A percentile compares a stretch with the other conserved stretches of the same genome.
These are phyloP conservation scores for Cyamopsis tetragonoloba DNA, from an alignment of 306 rosid species.

Conservation along the genomic window DNA sequence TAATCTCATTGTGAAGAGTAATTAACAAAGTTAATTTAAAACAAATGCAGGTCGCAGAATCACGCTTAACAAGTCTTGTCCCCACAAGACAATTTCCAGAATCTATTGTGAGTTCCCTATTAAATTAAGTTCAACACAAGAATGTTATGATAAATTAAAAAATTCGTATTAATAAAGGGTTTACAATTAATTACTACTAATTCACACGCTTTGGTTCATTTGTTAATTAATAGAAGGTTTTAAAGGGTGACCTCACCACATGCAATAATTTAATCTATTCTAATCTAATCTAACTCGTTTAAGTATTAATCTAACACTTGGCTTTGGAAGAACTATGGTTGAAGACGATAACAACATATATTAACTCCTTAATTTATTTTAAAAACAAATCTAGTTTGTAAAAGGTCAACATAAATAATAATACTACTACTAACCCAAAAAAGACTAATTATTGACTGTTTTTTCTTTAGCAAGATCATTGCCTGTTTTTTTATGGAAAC, in stretches of 20 bases:
- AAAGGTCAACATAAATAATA: background rate
- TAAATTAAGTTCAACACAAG: background rate
- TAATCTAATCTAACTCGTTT: no score
- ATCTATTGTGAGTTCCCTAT: background rate
- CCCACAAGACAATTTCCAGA: background rate
- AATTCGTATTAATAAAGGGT: background rate
- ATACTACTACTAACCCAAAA: background rate
- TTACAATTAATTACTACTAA: background rate
- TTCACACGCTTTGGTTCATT: background rate
- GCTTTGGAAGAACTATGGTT: background rate
- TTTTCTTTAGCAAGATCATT: background rate
- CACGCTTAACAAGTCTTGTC: background rate
- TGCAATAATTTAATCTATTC: background rate
- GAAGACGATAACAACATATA: background rate
- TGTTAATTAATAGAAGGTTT: background rate
- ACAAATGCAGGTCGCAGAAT: background rate
- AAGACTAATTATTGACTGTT: constrained; percentile 11
- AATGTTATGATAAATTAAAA: no score
- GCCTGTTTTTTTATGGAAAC: background rate
- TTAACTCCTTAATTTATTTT: background rate
- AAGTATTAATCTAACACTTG: background rate
- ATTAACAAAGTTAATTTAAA: no score
- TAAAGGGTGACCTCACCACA: background rate
- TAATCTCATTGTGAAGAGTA: no score
- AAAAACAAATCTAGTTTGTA: background rate